These are phyloP conservation scores for Fusarium nematophilum DNA, from an alignment of 2,329 filamentous ascomycete genomes.

Conservation along the genomic window DNA sequence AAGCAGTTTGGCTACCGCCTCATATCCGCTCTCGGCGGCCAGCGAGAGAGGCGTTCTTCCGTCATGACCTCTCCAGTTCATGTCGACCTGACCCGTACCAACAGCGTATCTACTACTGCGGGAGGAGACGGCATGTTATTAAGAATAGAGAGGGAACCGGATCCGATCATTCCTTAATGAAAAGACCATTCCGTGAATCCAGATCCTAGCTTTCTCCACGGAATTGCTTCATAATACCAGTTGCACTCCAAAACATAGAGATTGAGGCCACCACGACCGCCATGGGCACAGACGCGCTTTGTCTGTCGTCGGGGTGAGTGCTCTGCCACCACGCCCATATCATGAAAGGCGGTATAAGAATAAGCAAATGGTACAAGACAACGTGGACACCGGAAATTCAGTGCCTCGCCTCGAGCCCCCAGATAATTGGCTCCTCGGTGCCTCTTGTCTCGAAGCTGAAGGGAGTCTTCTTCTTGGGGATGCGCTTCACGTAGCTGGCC, in stretches of 20 bases:
- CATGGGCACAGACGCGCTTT: conserved; percentile 18
- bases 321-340: conserved; percentile 11
- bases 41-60: too few relatives aligned
- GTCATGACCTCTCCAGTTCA: too few relatives aligned
- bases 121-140: too few relatives aligned
- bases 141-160: too few relatives aligned
- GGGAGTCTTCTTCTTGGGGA: conserved; percentile 14
- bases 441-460: not conserved
- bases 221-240: conserved; percentile 22
- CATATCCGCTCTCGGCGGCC: too few relatives aligned
- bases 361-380: conserved; percentile 13
- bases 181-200: too few relatives aligned
- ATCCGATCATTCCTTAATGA: too few relatives aligned
- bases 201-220: conserved; percentile 1
- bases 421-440: too few relatives aligned
- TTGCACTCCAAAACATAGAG: conserved; percentile 23
- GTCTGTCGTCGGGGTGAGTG: conserved; percentile 9
- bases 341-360: conserved; percentile 7
- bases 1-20: too few relatives aligned
- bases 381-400: conserved; percentile 14
- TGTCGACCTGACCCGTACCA: too few relatives aligned
- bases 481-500: conserved; percentile 13
- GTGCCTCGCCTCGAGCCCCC: conserved; percentile 14
- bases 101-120: too few relatives aligned
- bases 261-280: conserved; percentile 14